phyloP scores from a whole-genome alignment of 2,329 filamentous ascomycete genomes.

The Claviceps lovelessii region DNA sequence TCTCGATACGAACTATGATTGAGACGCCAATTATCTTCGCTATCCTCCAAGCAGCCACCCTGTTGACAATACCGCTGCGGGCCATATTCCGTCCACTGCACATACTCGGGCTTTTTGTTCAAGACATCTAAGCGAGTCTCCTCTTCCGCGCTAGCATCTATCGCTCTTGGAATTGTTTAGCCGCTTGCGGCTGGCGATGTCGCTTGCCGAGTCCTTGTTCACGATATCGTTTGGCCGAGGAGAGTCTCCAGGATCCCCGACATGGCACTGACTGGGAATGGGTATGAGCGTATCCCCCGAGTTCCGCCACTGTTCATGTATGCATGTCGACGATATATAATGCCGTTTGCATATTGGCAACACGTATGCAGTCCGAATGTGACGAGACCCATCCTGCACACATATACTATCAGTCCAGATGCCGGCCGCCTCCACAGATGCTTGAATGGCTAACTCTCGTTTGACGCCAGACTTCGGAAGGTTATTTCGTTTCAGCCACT shows the following conservation, averaged over 20 bases:
- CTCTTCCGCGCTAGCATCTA: conserved; percentile 21
- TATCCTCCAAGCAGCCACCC: conserved; percentile 27
- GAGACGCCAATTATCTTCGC: conserved; percentile 34
- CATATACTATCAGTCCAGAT: conserved; percentile 11
- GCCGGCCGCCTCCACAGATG: conserved; percentile 23
- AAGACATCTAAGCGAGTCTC: conserved; percentile 44
- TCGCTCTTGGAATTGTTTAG: background rate
- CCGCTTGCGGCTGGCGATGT: background rate
- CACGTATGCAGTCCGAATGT: conserved; percentile 23
- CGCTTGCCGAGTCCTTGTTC: background rate
- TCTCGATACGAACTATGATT: conserved; percentile 16
- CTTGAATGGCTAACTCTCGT: conserved; percentile 10
- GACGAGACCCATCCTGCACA: conserved; percentile 2
- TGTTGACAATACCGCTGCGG: conserved; percentile 35
- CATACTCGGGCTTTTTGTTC: conserved; percentile 42
- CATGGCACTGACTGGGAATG: conserved; percentile 26
- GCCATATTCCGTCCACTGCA: conserved; percentile 37
- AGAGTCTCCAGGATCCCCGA: conserved; percentile 23
- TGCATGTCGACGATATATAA: conserved; percentile 22
- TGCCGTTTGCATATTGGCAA: conserved; percentile 31
- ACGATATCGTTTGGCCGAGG: background rate
- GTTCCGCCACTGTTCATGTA: conserved; percentile 17
- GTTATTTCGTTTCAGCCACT: conserved; percentile 18
- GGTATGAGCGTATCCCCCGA: conserved; percentile 30
- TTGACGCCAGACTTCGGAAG: conserved; percentile 14